Base-by-base conservation (phyloP, 352 stramenopile species). In the Phytophthora fragariaefolia region DNA sequence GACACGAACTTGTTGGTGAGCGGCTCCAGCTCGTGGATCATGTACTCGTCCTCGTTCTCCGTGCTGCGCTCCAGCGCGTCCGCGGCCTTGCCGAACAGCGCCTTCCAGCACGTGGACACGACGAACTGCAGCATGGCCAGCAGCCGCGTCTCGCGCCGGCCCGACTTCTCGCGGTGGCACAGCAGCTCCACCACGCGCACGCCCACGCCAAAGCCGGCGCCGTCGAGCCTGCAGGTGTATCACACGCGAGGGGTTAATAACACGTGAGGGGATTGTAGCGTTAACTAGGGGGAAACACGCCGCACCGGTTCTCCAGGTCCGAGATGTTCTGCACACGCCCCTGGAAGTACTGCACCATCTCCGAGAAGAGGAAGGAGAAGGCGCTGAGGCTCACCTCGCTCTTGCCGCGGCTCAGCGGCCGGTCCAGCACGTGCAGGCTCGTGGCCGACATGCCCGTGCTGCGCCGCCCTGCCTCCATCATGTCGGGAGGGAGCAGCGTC, bases 341-440 rank as follows among this genome's bases (percentile, higher is more conserved):
- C 72, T 99, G 96, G 79, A 98, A 98, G 83, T 99, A 98, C 80
- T 99, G 97, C 7, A 99, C 96, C 79, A 99, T 93, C 80, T 99
- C 97, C 12, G 91, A 98, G 76, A 99, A 99, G 42, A 99, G 80
- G 82, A 99, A 98, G 30, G 94, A 91, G 80, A 99, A 99, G 22
- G 92, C 93, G 63, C 91, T 98, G 30, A 98, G 75, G 57, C 92
- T 98, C 27, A 98, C 90, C 66, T 95, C 87, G 9, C 66, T 76
- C 74, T 95, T 95, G 45, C 87, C 87, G 36, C 85, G 78, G 17
- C 85, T 91, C 9, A 95, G 68, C 6, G 87, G 83, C 5, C 87
- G 85, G 70, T 95, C 87, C 32, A 95, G 63, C 54, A 92, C 86
- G 71, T 92, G 84, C 49, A 91, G 75, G 60, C 71, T 87, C 57